A percentile compares a stretch with the other conserved stretches of the same genome.
Conservation (phyloP, 2,329 filamentous ascomycete species). For the Fusarium tanahbumbuense region DNA sequence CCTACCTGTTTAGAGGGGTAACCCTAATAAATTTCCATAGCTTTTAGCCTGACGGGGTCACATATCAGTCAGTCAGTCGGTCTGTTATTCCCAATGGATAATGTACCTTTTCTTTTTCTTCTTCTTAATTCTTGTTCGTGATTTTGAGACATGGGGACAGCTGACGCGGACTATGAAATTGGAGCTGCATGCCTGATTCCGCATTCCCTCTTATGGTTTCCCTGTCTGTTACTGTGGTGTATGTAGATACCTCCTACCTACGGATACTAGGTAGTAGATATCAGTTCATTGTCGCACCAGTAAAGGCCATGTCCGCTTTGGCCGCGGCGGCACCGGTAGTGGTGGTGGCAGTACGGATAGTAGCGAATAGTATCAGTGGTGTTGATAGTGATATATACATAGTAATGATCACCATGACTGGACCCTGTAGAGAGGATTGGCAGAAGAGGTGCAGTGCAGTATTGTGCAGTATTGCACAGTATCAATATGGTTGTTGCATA, state of each 20-base stretch:
- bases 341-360: conserved; percentile 17
- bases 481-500: conserved; percentile 20
- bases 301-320: conserved; percentile 21
- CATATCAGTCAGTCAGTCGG: conserved; percentile 39
- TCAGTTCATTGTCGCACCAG: conserved; percentile 40
- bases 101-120: conserved; percentile 2
- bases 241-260: not conserved
- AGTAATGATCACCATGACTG: conserved; percentile 19
- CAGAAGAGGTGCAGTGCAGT: conserved; percentile 21
- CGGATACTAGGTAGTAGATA: not conserved
- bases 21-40: conserved; percentile 11
- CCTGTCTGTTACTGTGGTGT: conserved; percentile 8
- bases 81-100: conserved; percentile 34
- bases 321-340: conserved; percentile 29
- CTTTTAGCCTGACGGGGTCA: conserved; percentile 39
- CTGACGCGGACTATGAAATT: conserved; percentile 37
- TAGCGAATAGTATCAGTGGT: conserved; percentile 8
- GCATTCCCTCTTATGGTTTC: conserved; percentile 22
- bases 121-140: conserved; percentile 12
- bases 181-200: conserved; percentile 35
- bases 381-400: conserved; percentile 6
- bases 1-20: conserved; percentile 17
- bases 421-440: conserved; percentile 31
- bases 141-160: conserved; percentile 34
- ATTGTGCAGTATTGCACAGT: not conserved